Evolutionary conservation across 2,329 filamentous ascomycete species (phyloP).

Genomic region (Aspergillus terreus): DNA sequence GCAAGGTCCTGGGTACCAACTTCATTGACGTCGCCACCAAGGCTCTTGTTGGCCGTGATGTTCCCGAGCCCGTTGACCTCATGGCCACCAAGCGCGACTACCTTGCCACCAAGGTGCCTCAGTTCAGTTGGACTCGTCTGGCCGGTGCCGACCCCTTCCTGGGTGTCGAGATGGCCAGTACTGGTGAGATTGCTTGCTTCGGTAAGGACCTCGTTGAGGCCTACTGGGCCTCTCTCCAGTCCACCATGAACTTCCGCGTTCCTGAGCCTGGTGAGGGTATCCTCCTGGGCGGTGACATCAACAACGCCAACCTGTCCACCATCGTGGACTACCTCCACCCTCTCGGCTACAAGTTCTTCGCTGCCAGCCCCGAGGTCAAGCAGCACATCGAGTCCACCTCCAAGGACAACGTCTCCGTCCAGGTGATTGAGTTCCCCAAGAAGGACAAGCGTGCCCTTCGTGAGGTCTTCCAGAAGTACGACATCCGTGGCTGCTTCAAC

Average conservation of each 20-base stretch:
- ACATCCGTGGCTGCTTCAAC: conserved; percentile 95
- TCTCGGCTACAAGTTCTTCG: conserved; percentile 91
- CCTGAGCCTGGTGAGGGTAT: conserved; percentile 93
- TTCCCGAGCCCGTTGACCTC: conserved; percentile 79
- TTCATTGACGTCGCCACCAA: conserved; percentile 95
- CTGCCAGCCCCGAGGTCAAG: conserved; percentile 79
- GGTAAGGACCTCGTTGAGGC: conserved; percentile 93
- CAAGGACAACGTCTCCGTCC: conserved; percentile 67
- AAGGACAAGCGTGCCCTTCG: conserved; percentile 91
- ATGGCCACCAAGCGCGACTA: conserved; percentile 90
- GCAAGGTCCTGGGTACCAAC: conserved; percentile 93
- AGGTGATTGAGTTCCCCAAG: conserved; percentile 95
- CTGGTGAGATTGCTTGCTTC: conserved; percentile 98
- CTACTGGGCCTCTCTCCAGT: conserved; percentile 95
- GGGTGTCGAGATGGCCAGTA: conserved; percentile 95
- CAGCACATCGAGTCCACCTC: conserved; percentile 69
- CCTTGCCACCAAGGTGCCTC: conserved; percentile 93
- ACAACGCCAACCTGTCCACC: conserved; percentile 65
- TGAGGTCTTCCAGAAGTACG: conserved; percentile 94
- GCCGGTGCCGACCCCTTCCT: conserved; percentile 96
- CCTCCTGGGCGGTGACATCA: conserved; percentile 82
- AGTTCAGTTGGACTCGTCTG: conserved; percentile 98
- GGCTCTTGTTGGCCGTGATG: conserved; percentile 78
- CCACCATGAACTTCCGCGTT: conserved; percentile 98
- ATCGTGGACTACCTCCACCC: conserved; percentile 85